Conservation (phyloP, 345 rosid genomes). For the Pugionium cornutum region DNA sequence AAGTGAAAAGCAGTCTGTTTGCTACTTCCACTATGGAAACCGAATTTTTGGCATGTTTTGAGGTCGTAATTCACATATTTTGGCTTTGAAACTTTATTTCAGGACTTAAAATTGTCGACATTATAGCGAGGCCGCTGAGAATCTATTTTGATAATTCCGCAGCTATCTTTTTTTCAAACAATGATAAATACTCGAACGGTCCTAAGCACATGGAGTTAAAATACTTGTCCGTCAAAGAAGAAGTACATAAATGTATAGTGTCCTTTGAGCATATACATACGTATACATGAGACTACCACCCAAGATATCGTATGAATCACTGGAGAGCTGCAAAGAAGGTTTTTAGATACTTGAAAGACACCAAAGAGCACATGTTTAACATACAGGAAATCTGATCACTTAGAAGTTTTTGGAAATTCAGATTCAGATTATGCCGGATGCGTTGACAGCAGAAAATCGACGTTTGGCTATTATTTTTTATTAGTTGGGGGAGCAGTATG, state of each 20-base stretch:
- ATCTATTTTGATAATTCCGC: not conserved
- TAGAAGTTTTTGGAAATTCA: slow-evolving; percentile 21
- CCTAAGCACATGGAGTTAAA: not conserved
- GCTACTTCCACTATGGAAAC: slow-evolving; percentile 20
- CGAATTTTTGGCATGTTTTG: slow-evolving; percentile 18
- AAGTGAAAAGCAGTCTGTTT: slow-evolving; percentile 4
- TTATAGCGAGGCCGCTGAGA: slow-evolving; percentile 13
- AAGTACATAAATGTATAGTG: too few relatives aligned
- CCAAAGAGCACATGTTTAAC: slow-evolving; percentile 11
- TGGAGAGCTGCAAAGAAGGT: slow-evolving; percentile 9
- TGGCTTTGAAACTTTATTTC: slow-evolving; percentile 1
- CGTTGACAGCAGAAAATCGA: slow-evolving; percentile 3
- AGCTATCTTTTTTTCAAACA: slow-evolving; percentile 4
- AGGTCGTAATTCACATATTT: not conserved
- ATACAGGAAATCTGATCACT: slow-evolving; percentile 5
- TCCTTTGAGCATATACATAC: not conserved
- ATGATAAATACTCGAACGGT: slow-evolving; percentile 6
- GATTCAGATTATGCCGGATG: slow-evolving; percentile 10
- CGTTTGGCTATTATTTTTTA: slow-evolving; percentile 6
- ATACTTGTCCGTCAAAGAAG: too few relatives aligned
- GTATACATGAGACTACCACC: slow-evolving; percentile 4
- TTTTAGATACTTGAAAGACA: not conserved
- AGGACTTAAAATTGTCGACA: slow-evolving; percentile 18
- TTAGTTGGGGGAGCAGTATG: slow-evolving; percentile 11
- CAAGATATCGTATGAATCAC: not conserved